Evolutionary conservation across 768 basidiomycete genomes (phyloP).

Genomic region (Clitopilus passeckerianus): DNA sequence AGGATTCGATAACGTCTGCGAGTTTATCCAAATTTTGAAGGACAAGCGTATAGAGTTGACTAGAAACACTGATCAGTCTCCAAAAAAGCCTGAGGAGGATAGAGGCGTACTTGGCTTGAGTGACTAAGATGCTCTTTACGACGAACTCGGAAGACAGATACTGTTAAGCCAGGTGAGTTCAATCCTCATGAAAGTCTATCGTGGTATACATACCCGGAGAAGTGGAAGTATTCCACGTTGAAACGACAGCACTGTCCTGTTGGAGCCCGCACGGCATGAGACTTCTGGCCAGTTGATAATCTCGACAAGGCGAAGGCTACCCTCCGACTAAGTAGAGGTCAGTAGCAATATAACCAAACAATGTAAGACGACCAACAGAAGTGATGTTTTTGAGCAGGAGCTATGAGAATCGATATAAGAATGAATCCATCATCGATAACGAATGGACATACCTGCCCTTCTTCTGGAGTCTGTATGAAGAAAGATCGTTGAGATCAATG

Average conservation of each 20-base stretch:
- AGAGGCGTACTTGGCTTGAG: conserved; percentile 42
- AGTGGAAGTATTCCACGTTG: conserved; percentile 52
- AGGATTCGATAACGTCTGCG: conserved; percentile 30
- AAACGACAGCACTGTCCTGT: conserved; percentile 41
- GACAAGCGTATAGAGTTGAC: conserved; percentile 40
- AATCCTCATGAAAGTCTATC: background rate
- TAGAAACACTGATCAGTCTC: conserved; percentile 13
- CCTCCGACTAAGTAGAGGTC: conserved; percentile 34
- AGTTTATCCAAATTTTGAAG: conserved; percentile 41
- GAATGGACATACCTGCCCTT: conserved; percentile 39
- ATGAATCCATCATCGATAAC: conserved; percentile 6
- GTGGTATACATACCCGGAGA: conserved; percentile 32
- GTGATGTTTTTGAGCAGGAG: conserved; percentile 33
- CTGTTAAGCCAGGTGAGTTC: conserved; percentile 19
- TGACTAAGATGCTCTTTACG: conserved; percentile 48
- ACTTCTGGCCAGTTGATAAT: conserved; percentile 43
- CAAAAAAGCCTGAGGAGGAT: background rate
- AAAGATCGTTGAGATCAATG: conserved; percentile 1
- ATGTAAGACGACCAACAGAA: conserved; percentile 21
- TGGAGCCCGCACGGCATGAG: conserved; percentile 29
- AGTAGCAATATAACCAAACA: background rate
- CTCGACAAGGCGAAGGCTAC: conserved; percentile 43
- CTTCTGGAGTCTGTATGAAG: conserved; percentile 33
- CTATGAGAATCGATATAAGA: conserved; percentile 14
- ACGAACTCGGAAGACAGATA: conserved; percentile 58